Conservation (phyloP, 176 grass and related monocot genomes). For the Miscanthus lutarioriparius region DNA sequence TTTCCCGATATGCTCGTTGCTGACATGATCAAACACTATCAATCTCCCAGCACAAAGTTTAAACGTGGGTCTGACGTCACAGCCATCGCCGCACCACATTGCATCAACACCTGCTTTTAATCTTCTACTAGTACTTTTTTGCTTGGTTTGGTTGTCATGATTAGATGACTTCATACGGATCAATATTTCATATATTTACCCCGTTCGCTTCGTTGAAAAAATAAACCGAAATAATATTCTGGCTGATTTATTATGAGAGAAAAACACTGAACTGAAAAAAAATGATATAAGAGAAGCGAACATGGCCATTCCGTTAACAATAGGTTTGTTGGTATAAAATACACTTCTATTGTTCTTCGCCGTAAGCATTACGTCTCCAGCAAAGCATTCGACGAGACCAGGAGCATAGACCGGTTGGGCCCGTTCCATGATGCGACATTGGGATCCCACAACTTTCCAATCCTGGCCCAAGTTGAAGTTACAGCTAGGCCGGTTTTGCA, state of each 20-base stretch:
- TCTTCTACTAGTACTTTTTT: no score
- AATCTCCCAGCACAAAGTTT: no score
- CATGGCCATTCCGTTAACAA: no score
- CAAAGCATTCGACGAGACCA: not conserved
- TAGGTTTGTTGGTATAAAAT: no score
- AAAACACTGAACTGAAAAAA: no score
- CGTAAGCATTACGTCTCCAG: not conserved
- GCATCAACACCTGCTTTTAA: not conserved
- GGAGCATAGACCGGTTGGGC: not conserved
- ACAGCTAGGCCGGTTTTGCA: not conserved
- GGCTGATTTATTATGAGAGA: no score
- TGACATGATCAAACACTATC: constrained; percentile 4
- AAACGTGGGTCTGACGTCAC: not conserved
- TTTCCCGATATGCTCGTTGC: not conserved
- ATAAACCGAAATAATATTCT: no score
- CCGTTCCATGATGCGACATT: not conserved
- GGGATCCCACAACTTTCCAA: not conserved
- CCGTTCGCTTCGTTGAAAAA: no score
- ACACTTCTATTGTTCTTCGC: not conserved
- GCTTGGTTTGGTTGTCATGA: no score
- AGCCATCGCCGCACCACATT: not conserved
- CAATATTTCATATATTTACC: not conserved
- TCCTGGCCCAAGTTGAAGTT: not conserved
- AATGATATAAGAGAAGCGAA: no score
- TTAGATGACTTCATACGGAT: not conserved